These are phyloP conservation scores for Nelumbo lutea DNA, from an alignment of 164 flowering plant genomes.

Conservation along the genomic window DNA sequence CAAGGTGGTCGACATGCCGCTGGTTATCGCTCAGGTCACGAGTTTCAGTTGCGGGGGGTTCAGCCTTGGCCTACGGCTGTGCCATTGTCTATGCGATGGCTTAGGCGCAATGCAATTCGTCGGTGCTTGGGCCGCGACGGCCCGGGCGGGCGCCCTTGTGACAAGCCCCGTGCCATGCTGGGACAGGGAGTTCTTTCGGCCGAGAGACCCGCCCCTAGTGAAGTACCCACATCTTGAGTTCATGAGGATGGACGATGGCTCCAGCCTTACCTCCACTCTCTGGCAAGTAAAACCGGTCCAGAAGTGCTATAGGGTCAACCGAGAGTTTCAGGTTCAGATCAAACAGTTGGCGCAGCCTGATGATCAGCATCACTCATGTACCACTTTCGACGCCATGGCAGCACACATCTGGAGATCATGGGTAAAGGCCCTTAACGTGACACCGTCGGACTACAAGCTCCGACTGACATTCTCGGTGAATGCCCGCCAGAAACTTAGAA, in stretches of 20 bases:
- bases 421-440: conserved; percentile 71
- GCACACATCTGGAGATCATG: conserved; percentile 91
- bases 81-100: conserved; percentile 93
- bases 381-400: conserved; percentile 72
- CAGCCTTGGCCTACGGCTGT: conserved; percentile 73
- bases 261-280: conserved; percentile 42
- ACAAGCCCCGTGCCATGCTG: conserved; percentile 61
- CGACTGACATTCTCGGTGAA: conserved; percentile 73
- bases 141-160: conserved; percentile 36
- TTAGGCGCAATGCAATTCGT: conserved; percentile 89
- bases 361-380: conserved; percentile 22
- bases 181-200: conserved; percentile 57
- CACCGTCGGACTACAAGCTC: conserved; percentile 48
- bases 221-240: conserved; percentile 61
- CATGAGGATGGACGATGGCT: conserved; percentile 49
- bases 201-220: conserved; percentile 58
- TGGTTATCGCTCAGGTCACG: conserved; percentile 79
- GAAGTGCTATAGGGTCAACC: conserved; percentile 52
- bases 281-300: conserved; percentile 53
- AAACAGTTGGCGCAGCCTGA: conserved; percentile 37
- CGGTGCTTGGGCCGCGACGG: conserved; percentile 68
- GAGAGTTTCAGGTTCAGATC: conserved; percentile 41
- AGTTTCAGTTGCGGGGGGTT: conserved; percentile 73
- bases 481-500: conserved; percentile 45
- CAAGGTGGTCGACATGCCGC: conserved; percentile 70